Evolutionary conservation across 208 protist genomes (phyloP).

Genomic region (Strigomonas culicis): DNA sequence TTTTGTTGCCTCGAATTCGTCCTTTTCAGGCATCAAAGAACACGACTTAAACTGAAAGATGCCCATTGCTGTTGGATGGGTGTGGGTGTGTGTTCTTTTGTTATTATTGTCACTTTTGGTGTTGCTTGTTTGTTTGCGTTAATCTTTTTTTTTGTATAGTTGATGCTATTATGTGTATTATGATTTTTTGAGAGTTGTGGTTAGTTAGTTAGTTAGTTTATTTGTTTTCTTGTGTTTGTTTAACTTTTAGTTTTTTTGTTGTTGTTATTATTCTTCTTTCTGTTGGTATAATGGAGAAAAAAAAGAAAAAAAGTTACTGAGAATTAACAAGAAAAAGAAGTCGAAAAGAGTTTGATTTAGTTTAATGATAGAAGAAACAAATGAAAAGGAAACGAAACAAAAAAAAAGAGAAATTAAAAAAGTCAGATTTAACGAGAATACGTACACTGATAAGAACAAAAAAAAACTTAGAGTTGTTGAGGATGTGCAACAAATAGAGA

Average conservation of each 20-base stretch:
- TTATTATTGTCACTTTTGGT: not conserved
- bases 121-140: not conserved
- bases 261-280: not conserved
- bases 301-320: too few relatives aligned
- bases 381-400: not conserved
- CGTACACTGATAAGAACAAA: not conserved
- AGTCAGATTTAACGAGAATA: not conserved
- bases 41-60: too few relatives aligned
- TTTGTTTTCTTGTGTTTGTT: not conserved
- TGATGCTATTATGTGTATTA: conserved; percentile 23
- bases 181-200: not conserved
- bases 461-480: conserved; percentile 6
- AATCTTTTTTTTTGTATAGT: conserved; percentile 23
- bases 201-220: too few relatives aligned
- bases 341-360: not conserved
- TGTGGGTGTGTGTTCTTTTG: not conserved
- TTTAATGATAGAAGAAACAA: not conserved
- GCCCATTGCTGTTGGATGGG: not conserved
- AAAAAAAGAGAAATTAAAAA: not conserved
- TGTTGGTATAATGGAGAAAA: not conserved
- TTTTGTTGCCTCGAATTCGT: conserved; percentile 20
- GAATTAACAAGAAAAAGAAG: not conserved
- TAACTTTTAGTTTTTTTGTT: not conserved
- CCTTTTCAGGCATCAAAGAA: conserved; percentile 23
- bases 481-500: not conserved